Percentiles rank a stretch among this genome's conserved stretches.
These are phyloP conservation scores for Phanerochaete sordida DNA, from an alignment of 768 basidiomycete species.

Conservation along the genomic window DNA sequence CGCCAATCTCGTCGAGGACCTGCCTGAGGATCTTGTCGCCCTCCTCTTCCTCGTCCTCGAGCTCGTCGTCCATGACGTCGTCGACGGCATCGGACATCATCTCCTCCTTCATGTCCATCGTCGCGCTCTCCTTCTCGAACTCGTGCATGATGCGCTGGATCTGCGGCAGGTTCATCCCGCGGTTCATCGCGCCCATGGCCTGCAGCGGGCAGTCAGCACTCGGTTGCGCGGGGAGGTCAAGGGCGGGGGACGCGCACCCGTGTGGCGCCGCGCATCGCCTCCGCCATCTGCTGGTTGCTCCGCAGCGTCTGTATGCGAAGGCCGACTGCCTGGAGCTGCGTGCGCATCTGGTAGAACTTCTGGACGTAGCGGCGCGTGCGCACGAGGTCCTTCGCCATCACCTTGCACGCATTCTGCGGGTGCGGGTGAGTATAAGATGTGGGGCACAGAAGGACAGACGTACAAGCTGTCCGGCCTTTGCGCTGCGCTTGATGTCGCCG, in stretches of 20 bases:
- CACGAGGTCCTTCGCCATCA: constrained; percentile 98
- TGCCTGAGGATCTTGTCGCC: constrained; percentile 94
- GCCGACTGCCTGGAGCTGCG: constrained; percentile 94
- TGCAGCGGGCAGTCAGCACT: constrained; percentile 28
- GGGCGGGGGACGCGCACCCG: constrained; percentile 54
- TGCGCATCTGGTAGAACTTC: constrained; percentile 99
- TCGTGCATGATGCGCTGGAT: constrained; percentile 98
- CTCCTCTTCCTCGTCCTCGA: constrained; percentile 93
- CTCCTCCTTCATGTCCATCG: constrained; percentile 99
- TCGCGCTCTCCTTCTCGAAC: constrained; percentile 94
- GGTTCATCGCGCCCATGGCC: constrained; percentile 99
- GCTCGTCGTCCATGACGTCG: constrained; percentile 90
- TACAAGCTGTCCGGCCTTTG: constrained; percentile 94
- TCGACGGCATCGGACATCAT: constrained; percentile 99
- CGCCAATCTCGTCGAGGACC: constrained; percentile 96
- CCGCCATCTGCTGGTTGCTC: constrained; percentile 99
- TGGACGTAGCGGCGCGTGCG: constrained; percentile 93
- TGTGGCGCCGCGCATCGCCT: constrained; percentile 98
- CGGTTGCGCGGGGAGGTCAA: neutral
- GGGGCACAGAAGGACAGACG: constrained; percentile 16
- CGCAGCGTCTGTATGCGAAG: constrained; percentile 94
- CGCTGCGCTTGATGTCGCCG: constrained; percentile 93
- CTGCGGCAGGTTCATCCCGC: constrained; percentile 89
- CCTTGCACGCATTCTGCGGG: constrained; percentile 91
- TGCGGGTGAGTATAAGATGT: constrained; percentile 13